Percentiles rank a stretch among this genome's conserved stretches.
phyloP scores from a whole-genome alignment of 176 grass and related monocot species.

The Cenchrus fungigraminus region DNA sequence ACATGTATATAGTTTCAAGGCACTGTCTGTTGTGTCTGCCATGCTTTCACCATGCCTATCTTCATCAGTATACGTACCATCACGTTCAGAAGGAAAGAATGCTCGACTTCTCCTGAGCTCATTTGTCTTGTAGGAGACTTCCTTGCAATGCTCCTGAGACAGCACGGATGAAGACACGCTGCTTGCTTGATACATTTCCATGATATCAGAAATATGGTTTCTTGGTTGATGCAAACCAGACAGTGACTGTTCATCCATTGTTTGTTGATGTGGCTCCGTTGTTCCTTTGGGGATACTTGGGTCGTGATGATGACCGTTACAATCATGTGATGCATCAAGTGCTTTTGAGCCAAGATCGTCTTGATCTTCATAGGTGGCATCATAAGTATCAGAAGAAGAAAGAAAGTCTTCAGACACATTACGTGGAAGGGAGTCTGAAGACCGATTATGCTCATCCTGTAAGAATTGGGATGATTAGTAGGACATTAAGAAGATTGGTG shows the following conservation, averaged over 20 bases:
- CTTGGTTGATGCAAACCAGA: slow-evolving; percentile 22
- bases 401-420: slow-evolving; percentile 59
- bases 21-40: slow-evolving; percentile 29
- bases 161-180: slow-evolving; percentile 19
- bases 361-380: slow-evolving; percentile 56
- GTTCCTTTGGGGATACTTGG: neutral
- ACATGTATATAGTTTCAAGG: slow-evolving; percentile 54
- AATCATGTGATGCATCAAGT: neutral
- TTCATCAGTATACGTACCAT: slow-evolving; percentile 22
- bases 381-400: slow-evolving; percentile 65
- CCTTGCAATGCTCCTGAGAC: slow-evolving; percentile 75
- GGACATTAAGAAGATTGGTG: neutral
- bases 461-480: slow-evolving; percentile 25
- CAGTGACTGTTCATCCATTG: slow-evolving; percentile 19
- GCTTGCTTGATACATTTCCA: slow-evolving; percentile 28
- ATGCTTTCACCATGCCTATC: slow-evolving; percentile 31
- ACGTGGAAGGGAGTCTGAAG: slow-evolving; percentile 50
- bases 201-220: slow-evolving; percentile 46
- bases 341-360: neutral
- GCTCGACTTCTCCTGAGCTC: slow-evolving; percentile 43
- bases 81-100: slow-evolving; percentile 45
- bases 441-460: slow-evolving; percentile 61
- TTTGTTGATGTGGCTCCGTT: neutral
- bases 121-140: slow-evolving; percentile 73
- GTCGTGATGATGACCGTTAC: neutral